A percentile compares a stretch with the other conserved stretches of the same genome.
phyloP scores from a whole-genome alignment of 2,329 filamentous ascomycete genomes.

The Botrytis elliptica region DNA sequence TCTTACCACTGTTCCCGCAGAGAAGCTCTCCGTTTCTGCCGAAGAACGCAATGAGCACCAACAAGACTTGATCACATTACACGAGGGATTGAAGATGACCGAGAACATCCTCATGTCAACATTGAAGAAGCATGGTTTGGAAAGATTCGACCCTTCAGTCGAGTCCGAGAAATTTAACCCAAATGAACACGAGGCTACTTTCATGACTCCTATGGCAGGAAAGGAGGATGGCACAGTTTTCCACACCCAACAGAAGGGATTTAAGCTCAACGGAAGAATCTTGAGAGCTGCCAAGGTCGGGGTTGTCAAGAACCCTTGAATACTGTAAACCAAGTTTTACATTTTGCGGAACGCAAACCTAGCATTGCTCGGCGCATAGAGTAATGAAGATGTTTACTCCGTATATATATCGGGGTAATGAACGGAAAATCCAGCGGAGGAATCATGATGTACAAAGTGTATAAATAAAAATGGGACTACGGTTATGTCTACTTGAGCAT shows the following conservation, averaged over 20 bases:
- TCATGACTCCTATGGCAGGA: conserved; percentile 82
- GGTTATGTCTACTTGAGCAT: conserved; percentile 16
- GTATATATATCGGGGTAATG: background rate
- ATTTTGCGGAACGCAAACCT: background rate
- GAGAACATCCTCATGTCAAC: conserved; percentile 84
- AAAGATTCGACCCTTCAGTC: conserved; percentile 74
- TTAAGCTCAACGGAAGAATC: conserved; percentile 86
- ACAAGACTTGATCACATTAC: conserved; percentile 74
- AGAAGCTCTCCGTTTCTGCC: conserved; percentile 61
- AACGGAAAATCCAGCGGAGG: background rate
- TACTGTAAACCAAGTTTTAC: background rate
- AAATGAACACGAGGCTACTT: conserved; percentile 94
- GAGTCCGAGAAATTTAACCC: conserved; percentile 87
- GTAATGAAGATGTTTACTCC: background rate
- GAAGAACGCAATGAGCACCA: conserved; percentile 52
- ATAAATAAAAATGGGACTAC: conserved; percentile 20
- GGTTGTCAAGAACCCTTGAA: conserved; percentile 74
- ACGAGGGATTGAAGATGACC: conserved; percentile 94
- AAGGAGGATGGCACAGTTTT: conserved; percentile 92
- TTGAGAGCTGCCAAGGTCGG: conserved; percentile 93
- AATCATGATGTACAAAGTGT: conserved; percentile 22
- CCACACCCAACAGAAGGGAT: conserved; percentile 92
- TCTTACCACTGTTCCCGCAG: conserved; percentile 71
- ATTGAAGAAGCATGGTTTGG: conserved; percentile 89
- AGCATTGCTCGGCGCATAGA: conserved; percentile 4